Conservation (phyloP, 148 eudicot genomes). For the Simmondsia chinensis region DNA sequence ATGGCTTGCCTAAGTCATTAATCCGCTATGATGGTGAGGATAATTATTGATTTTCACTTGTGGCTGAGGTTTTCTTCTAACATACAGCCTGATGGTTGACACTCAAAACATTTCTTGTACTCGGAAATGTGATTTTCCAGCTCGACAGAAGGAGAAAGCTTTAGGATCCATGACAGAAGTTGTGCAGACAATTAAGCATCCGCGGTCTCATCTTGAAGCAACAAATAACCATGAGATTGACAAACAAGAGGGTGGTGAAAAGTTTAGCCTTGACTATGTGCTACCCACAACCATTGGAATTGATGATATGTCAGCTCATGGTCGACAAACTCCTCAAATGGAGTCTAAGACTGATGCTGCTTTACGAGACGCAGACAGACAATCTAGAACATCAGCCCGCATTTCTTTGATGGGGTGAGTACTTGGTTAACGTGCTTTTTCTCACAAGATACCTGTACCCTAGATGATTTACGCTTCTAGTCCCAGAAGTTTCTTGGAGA, state of each 20-base stretch:
- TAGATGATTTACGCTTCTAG: no score
- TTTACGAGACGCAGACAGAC: slow-evolving; percentile 27
- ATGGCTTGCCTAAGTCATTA: slow-evolving; percentile 84
- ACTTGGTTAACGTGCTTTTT: background rate
- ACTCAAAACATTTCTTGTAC: slow-evolving; percentile 1
- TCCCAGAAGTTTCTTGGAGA: no score
- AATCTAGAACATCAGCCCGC: slow-evolving; percentile 51
- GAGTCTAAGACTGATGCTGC: slow-evolving; percentile 27
- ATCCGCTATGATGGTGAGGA: slow-evolving; percentile 89
- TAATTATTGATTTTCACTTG: background rate
- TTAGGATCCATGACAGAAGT: slow-evolving; percentile 87
- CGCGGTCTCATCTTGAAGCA: slow-evolving; percentile 42
- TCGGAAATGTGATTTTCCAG: slow-evolving; percentile 26
- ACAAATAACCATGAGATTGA: slow-evolving; percentile 17
- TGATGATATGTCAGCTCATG: slow-evolving; percentile 34
- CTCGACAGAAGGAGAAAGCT: slow-evolving; percentile 96
- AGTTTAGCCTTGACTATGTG: slow-evolving; percentile 30
- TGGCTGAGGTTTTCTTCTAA: background rate
- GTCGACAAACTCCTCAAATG: slow-evolving; percentile 34
- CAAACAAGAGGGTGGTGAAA: slow-evolving; percentile 28
- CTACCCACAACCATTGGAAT: slow-evolving; percentile 41
- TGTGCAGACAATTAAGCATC: slow-evolving; percentile 84
- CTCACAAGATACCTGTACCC: background rate
- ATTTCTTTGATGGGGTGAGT: slow-evolving; percentile 71
- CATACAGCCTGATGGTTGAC: slow-evolving; percentile 1